Percentiles rank a stretch among this genome's conserved stretches.
Evolutionary conservation across 2,329 filamentous ascomycete genomes (phyloP).

Genomic region (Ophiostoma montium): DNA sequence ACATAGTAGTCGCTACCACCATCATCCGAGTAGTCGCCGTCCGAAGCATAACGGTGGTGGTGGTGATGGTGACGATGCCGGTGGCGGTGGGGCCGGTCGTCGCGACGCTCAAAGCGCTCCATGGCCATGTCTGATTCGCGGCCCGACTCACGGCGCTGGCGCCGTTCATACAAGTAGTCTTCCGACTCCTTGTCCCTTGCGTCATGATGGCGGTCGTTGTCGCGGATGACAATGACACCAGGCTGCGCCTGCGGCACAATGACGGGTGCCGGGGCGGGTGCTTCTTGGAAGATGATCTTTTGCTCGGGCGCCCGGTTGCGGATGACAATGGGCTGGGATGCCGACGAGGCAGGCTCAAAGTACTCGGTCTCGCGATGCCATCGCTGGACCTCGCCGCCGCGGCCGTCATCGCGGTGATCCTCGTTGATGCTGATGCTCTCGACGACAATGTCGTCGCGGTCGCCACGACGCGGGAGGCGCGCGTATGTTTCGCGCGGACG

Average conservation of each 20-base stretch:
- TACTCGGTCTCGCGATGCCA: slow-evolving; percentile 51
- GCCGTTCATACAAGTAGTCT: slow-evolving; percentile 39
- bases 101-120: slow-evolving; percentile 21
- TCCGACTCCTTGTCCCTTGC: slow-evolving; percentile 17
- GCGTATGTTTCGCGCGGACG: slow-evolving; percentile 21
- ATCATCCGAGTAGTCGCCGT: slow-evolving; percentile 26
- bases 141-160: slow-evolving; percentile 26
- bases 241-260: slow-evolving; percentile 17
- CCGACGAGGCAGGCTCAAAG: slow-evolving; percentile 34
- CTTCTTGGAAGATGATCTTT: slow-evolving; percentile 29
- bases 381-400: slow-evolving; percentile 38
- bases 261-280: slow-evolving; percentile 35
- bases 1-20: slow-evolving; percentile 25
- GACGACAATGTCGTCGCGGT: slow-evolving; percentile 29
- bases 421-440: slow-evolving; percentile 39
- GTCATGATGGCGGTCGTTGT: slow-evolving; percentile 9
- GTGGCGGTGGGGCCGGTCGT: slow-evolving; percentile 20
- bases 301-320: slow-evolving; percentile 18
- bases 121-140: slow-evolving; percentile 22
- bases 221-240: slow-evolving; percentile 16
- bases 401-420: slow-evolving; percentile 31
- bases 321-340: slow-evolving; percentile 37
- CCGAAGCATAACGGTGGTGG: slow-evolving; percentile 13
- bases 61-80: slow-evolving; percentile 22
- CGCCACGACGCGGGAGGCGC: slow-evolving; percentile 28